Evolutionary conservation across 208 protist genomes (phyloP).

Genomic region (Trypanosoma mega): DNA sequence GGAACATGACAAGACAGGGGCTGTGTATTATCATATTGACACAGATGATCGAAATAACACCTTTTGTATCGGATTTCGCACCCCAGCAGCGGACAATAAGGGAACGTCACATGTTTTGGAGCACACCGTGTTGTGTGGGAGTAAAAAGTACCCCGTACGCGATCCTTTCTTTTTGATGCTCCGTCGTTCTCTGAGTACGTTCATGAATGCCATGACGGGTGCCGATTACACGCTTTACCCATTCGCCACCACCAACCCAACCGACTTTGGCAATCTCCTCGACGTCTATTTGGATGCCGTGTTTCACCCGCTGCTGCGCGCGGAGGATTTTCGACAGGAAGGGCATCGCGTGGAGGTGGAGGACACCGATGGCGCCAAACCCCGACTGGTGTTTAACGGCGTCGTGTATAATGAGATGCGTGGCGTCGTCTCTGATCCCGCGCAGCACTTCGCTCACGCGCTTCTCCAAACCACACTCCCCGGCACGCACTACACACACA

Average conservation of each 20-base stretch:
- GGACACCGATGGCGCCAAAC: slow-evolving; percentile 18
- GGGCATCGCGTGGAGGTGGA: slow-evolving; percentile 90
- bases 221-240: slow-evolving; percentile 94
- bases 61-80: slow-evolving; percentile 96
- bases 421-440: slow-evolving; percentile 86
- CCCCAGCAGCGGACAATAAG: slow-evolving; percentile 91
- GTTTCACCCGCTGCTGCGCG: slow-evolving; percentile 83
- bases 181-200: slow-evolving; percentile 85
- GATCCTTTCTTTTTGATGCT: slow-evolving; percentile 94
- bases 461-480: slow-evolving; percentile 83
- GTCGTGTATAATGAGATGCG: slow-evolving; percentile 96
- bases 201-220: slow-evolving; percentile 94
- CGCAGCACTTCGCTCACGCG: slow-evolving; percentile 66
- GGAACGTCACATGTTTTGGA: slow-evolving; percentile 97
- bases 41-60: slow-evolving; percentile 95
- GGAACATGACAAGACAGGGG: slow-evolving; percentile 66
- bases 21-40: slow-evolving; percentile 92
- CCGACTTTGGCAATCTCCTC: slow-evolving; percentile 93
- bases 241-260: slow-evolving; percentile 89
- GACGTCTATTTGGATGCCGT: slow-evolving; percentile 94
- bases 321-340: slow-evolving; percentile 92
- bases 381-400: slow-evolving; percentile 81
- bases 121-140: slow-evolving; percentile 96
- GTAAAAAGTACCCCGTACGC: slow-evolving; percentile 93
- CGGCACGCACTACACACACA: slow-evolving; percentile 86